Base-by-base conservation (phyloP, 306 rosid species). In the Alnus glutinosa region DNA sequence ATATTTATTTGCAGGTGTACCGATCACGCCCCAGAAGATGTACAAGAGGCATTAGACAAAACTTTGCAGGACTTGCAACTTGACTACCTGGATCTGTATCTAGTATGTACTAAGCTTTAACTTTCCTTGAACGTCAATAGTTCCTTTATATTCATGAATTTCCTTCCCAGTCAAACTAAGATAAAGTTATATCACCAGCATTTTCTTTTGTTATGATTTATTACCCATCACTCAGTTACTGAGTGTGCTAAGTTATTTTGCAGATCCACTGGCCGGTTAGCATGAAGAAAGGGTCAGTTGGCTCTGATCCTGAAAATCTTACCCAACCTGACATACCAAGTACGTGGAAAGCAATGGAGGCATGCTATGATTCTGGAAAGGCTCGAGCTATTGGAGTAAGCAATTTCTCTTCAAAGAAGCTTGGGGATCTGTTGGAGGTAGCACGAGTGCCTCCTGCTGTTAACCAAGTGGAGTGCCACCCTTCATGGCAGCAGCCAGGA, bases 341-440 rank as follows among this genome's bases (percentile, higher is more conserved):
- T 77, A 90, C 93, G 7, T 92, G 94, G 94, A 84, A 76, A 78
- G 90, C 93, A 39, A 86, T 90, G 94, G 90, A 92, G 61, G 77
- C 83, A 52, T 87, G 83, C 39, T 87, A 73, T 74, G 67, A 89
- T 73, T 79, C 83, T 8, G 92, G 92, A 4, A 90, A 90, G 87
- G 92, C 84, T 58, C 50, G 75, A 83, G 89, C 90, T 37, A 89
- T 87, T 62, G 93, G 93, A 18, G 94, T 90, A 19, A 88, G 94
- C 85, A 92, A 92, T 66, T 90, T 90, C 81, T 90, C 95, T 5
- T 58, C 79, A 1, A 89, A 78, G 84, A 90, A 89, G 80, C 86
- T 88, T 57, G 71, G 79, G 71, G 85, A 83, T 73, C 74, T 88
- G 75, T 74, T 85, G 84, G 75, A 85, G 5, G 82, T 85, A 18